phyloP scores from a whole-genome alignment of 805 yeast species.

The Cyberlindnera xishuangbannaensis region DNA sequence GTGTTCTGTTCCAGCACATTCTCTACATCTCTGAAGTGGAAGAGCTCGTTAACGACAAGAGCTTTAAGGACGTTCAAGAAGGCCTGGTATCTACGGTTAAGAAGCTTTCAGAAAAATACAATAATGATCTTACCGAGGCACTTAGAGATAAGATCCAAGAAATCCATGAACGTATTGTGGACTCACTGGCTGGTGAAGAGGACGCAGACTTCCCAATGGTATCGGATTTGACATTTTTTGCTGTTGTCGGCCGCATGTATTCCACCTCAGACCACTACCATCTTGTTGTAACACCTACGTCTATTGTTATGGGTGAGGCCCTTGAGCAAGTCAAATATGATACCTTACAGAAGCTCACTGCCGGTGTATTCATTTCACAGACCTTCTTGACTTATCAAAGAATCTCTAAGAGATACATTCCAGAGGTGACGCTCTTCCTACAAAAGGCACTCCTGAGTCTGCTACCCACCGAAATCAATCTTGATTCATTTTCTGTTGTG shows the following conservation, averaged over 20 bases:
- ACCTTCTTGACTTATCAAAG: slow-evolving; percentile 68
- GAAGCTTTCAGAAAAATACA: slow-evolving; percentile 58
- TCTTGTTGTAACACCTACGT: slow-evolving; percentile 79
- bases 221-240: slow-evolving; percentile 62
- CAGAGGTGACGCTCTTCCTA: slow-evolving; percentile 64
- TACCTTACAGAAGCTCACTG: slow-evolving; percentile 38
- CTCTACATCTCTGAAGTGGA: slow-evolving; percentile 41
- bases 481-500: slow-evolving; percentile 8
- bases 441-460: slow-evolving; percentile 45
- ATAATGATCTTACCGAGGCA: slow-evolving; percentile 53
- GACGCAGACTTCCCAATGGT: slow-evolving; percentile 31
- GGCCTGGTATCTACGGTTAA: slow-evolving; percentile 43
- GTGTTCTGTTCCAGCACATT: slow-evolving; percentile 57
- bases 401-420: slow-evolving; percentile 71
- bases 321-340: slow-evolving; percentile 46
- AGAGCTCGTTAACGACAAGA: slow-evolving; percentile 29
- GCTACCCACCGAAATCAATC: slow-evolving; percentile 30
- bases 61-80: slow-evolving; percentile 34
- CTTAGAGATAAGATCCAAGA: slow-evolving; percentile 51
- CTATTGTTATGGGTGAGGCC: slow-evolving; percentile 65
- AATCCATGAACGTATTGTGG: slow-evolving; percentile 48
- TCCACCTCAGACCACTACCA: slow-evolving; percentile 97
- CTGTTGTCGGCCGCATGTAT: slow-evolving; percentile 68
- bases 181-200: slow-evolving; percentile 23
- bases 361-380: slow-evolving; percentile 64